Evolutionary conservation across 257 asterid species (phyloP).

Genomic region (Fraxinus pennsylvanica): DNA sequence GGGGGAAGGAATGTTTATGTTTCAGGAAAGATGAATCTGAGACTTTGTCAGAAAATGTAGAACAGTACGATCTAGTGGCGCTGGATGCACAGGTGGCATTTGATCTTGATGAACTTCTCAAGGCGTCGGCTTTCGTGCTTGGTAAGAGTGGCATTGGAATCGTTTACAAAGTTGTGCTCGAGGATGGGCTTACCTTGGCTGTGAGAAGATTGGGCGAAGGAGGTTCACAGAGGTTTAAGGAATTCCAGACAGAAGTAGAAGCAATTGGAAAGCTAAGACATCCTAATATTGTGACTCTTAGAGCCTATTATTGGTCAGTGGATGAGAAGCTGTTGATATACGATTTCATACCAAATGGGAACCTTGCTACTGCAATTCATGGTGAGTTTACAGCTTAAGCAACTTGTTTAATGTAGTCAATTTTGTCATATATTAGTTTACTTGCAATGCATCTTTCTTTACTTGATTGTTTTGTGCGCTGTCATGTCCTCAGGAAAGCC

Average conservation of each 20-base stretch:
- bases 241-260: constrained; percentile 85
- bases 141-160: constrained; percentile 93
- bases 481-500: constrained; percentile 59
- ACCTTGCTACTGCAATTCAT: constrained; percentile 77
- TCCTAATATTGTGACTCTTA: constrained; percentile 68
- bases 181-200: constrained; percentile 74
- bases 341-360: constrained; percentile 75
- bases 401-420: constrained; percentile 11
- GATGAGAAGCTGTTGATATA: constrained; percentile 90
- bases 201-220: constrained; percentile 93
- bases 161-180: constrained; percentile 90
- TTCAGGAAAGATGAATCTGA: constrained; percentile 80
- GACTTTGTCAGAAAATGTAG: constrained; percentile 73
- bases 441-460: background rate
- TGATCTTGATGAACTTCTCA: constrained; percentile 85
- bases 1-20: constrained; percentile 68
- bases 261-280: constrained; percentile 93
- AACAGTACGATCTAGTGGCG: constrained; percentile 72
- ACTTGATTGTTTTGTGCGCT: constrained; percentile 5
- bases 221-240: constrained; percentile 88
- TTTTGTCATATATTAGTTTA: background rate
- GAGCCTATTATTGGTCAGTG: constrained; percentile 93
- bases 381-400: constrained; percentile 43
- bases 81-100: constrained; percentile 69
- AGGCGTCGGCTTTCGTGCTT: constrained; percentile 90